Percentiles rank a stretch among this genome's conserved stretches.
phyloP scores from a whole-genome alignment of 2,329 filamentous ascomycete genomes.

The Exophiala spinifera region DNA sequence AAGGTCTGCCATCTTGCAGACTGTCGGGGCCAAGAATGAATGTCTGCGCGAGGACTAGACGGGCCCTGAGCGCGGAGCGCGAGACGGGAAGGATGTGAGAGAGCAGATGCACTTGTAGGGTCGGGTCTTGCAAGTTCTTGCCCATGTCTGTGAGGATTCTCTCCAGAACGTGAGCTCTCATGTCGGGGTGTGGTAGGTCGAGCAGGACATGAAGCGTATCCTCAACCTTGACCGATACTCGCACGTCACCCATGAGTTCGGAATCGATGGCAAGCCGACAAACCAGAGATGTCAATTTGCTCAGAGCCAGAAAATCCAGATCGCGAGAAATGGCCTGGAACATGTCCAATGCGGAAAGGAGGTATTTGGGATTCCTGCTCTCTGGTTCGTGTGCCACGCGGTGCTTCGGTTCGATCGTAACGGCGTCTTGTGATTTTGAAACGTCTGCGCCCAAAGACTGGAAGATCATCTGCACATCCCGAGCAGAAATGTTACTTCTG shows the following conservation, averaged over 20 bases:
- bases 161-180: slow-evolving; percentile 17
- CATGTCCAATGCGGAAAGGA: slow-evolving; percentile 21
- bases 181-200: slow-evolving; percentile 15
- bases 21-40: slow-evolving; percentile 26
- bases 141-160: slow-evolving; percentile 23
- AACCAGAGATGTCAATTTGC: slow-evolving; percentile 23
- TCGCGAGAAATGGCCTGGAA: slow-evolving; percentile 21
- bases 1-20: not conserved
- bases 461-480: slow-evolving; percentile 23
- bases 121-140: slow-evolving; percentile 34
- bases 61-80: slow-evolving; percentile 37
- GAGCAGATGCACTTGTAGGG: slow-evolving; percentile 41
- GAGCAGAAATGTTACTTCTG: slow-evolving; percentile 20
- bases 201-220: slow-evolving; percentile 18
- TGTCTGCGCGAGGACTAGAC: slow-evolving; percentile 38
- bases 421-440: slow-evolving; percentile 16
- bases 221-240: slow-evolving; percentile 20
- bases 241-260: slow-evolving; percentile 22
- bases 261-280: slow-evolving; percentile 25
- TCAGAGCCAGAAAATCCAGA: slow-evolving; percentile 26
- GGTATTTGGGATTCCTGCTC: slow-evolving; percentile 18
- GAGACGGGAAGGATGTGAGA: slow-evolving; percentile 40
- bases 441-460: slow-evolving; percentile 21
- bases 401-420: slow-evolving; percentile 16
- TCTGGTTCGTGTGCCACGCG: slow-evolving; percentile 6